A percentile compares a stretch with the other conserved stretches of the same genome.
These are phyloP conservation scores for Plasmodium billcollinsi DNA, from an alignment of 169 alveolate genomes.

Conservation along the genomic window DNA sequence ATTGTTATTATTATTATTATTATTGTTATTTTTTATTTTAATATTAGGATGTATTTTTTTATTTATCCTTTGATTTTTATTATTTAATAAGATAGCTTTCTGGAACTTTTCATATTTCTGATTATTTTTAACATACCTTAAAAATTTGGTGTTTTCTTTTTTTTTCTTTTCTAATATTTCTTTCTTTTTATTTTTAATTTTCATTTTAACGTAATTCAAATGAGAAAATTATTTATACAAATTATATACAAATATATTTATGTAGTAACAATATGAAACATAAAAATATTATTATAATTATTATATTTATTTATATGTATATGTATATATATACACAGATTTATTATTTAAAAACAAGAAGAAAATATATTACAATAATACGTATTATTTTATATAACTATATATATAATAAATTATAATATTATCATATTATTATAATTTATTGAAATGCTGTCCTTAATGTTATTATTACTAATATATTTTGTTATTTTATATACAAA, in stretches of 20 bases:
- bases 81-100: conserved; percentile 54
- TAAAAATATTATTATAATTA: not conserved
- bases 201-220: conserved; percentile 21
- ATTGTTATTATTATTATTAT: no score
- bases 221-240: no score
- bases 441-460: no score
- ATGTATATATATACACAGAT: no score
- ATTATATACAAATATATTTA: not conserved
- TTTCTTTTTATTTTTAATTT: conserved; percentile 49
- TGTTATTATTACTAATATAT: no score
- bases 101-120: conserved; percentile 70
- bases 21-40: conserved; percentile 16
- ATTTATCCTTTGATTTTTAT: conserved; percentile 42
- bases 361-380: no score
- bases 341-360: no score
- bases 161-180: conserved; percentile 64
- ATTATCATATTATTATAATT: no score
- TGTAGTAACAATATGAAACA: not conserved
- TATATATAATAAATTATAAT: no score
- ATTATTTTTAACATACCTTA: conserved; percentile 37
- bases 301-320: no score
- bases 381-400: no score
- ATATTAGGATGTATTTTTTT: conserved; percentile 25
- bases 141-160: conserved; percentile 48
- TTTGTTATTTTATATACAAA: no score